Base-by-base conservation (phyloP, 2,329 filamentous ascomycete species). In the Claviceps sp. region DNA sequence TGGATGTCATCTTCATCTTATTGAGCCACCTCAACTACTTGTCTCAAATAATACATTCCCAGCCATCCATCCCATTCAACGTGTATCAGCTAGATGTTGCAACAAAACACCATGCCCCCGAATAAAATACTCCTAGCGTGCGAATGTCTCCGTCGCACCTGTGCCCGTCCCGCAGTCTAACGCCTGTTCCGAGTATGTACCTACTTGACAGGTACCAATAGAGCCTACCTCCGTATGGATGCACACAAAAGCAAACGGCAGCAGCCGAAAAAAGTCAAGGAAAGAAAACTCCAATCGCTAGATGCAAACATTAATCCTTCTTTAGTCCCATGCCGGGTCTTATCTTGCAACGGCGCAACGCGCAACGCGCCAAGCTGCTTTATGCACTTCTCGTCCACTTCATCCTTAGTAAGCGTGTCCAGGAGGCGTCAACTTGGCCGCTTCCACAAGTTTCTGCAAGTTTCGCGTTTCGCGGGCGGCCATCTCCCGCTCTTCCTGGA, bases 401-500 rank as follows among this genome's bases (percentile, higher is more conserved):
- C 47, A 39, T 37, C 45, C 7, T 40, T 14, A 52, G 52, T 7
- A 42, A 50, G 39, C 9, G 8, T 11, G 13, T 40, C 59, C 59
- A 39, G 69, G 59, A 45, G 70, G 68, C 62, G 77, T 77, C 57
- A 81, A 72, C 59, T 78, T 77, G 68, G 86, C 82, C 53, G 74
- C 72, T 54, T 80, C 74, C 54, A 91, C 78, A 56, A 81, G 72
- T 52, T 74, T 76, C 64, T 89, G 83, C 49, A 93, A 73, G 61
- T 73, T 77, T 59, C 79, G 76, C 53, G 86, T 89, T 65, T 85
- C 78, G 49, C 80, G 78, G 59, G 87, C 78, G 22, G 86, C 86
- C 57, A 83, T 80, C 61, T 93, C 87, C 59, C 80, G 77, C 66
- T 85, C 80, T 58, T 80, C 79, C 65, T 90, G 86, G 47, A 94